Base-by-base conservation (phyloP, 495 filamentous ascomycete genomes). In the Eremomyces bilateralis region DNA sequence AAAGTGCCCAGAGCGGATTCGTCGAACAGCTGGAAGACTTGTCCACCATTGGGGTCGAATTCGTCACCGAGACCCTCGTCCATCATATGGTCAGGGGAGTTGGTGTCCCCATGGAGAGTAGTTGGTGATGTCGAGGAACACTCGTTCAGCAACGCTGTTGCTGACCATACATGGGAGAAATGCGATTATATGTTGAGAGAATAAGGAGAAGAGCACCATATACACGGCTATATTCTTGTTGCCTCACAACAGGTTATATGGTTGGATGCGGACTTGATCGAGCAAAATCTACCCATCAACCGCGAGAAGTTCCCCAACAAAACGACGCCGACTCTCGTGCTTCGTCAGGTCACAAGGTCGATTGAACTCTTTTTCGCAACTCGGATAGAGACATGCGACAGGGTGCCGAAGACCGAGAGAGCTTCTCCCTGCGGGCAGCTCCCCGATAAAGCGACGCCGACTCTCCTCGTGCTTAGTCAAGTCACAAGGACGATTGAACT, bases 401-500 rank as follows among this genome's bases (percentile, higher is more conserved):
- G 83, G 63, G 11, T 65, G 57, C 3, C 85, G 81, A 21, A 54
- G 85, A 97, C 49, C 83, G 88, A 72, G 90, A 97, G 12, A 61
- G 68, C 29, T 62, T 43, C 3, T 77, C 62, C 2, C 69, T 63
- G 54, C 88, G 95, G n/a, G n/a, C n/a, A n/a, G n/a, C n/a, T n/a
- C n/a, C 57, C 95, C 95, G 75, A 76, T 93, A 2, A 85, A 88
- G 13, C 88, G 76, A 8, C 79, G 77, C 49, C 95, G 88, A 1
- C 85, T 95, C 61, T 95, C 95, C 56, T 88, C 79, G 51, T 97
- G 88, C 59, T 97, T 97, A 34, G 71, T 88, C 35, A 93, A 59
- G 51, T 92, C 83, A 54, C 83, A 94, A 3, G 80, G 78, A 29
- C 83, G 68, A 54, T 84, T 84, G 65, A 92, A 94, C 46, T 81